Conservation (phyloP, 1,139 yeast genomes). For the Nematodospora anomalae region DNA sequence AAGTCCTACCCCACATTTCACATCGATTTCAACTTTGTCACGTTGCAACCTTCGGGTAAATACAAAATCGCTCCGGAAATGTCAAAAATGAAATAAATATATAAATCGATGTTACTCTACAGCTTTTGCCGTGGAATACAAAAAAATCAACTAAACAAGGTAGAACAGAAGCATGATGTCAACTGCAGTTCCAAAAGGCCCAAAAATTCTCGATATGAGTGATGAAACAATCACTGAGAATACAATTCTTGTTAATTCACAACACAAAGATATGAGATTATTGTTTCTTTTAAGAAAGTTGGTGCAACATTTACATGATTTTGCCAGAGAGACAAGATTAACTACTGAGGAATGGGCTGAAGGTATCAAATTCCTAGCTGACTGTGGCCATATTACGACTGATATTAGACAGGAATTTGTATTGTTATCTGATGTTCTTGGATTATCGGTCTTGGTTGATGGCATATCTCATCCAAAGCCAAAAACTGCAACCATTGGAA, state of each 20-base stretch:
- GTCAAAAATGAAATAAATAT: background rate
- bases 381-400: slow-evolving; percentile 29
- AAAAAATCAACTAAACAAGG: background rate
- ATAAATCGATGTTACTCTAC: background rate
- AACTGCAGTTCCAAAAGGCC: slow-evolving; percentile 8
- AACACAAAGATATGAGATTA: slow-evolving; percentile 24
- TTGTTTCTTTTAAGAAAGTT: slow-evolving; percentile 25
- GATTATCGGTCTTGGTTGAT: slow-evolving; percentile 33
- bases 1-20: slow-evolving; percentile 2
- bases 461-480: slow-evolving; percentile 33
- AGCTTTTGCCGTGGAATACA: background rate
- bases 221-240: slow-evolving; percentile 31
- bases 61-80: background rate
- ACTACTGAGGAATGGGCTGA: slow-evolving; percentile 33
- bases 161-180: background rate
- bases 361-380: slow-evolving; percentile 28
- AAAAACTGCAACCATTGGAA: slow-evolving; percentile 28
- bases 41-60: background rate
- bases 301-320: slow-evolving; percentile 31
- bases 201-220: slow-evolving; percentile 22
- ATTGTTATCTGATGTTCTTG: slow-evolving; percentile 29
- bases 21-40: background rate
- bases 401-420: slow-evolving; percentile 34
- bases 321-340: slow-evolving; percentile 32
- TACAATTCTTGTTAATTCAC: slow-evolving; percentile 26